phyloP scores from a whole-genome alignment of 495 filamentous ascomycete species.

The Jackrogersella minutella region DNA sequence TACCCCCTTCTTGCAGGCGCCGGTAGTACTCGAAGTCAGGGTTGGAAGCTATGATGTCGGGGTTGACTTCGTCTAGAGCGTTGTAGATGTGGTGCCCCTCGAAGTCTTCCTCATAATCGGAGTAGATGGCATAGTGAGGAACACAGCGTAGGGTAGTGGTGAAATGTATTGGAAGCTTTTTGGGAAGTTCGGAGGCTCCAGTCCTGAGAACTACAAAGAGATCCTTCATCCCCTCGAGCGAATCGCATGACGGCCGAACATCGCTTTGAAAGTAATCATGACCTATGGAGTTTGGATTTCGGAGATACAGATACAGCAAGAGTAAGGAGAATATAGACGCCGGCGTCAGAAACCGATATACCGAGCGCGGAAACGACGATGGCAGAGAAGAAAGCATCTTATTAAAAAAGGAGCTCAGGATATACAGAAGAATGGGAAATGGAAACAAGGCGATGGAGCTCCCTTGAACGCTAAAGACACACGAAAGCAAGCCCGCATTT shows the following conservation, averaged over 20 bases:
- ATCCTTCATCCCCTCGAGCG: conserved; percentile 43
- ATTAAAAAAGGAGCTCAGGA: not conserved
- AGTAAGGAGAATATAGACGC: conserved; percentile 25
- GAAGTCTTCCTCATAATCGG: conserved; percentile 56
- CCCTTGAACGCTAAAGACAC: conserved; percentile 9
- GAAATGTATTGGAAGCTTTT: conserved; percentile 59
- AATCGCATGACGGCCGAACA: conserved; percentile 20
- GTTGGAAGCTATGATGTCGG: conserved; percentile 41
- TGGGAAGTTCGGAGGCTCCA: conserved; percentile 57
- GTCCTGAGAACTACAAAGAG: conserved; percentile 56
- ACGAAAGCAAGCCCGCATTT: conserved; percentile 9
- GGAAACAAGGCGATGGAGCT: conserved; percentile 10
- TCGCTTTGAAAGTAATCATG: not conserved
- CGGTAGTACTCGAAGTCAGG: conserved; percentile 49
- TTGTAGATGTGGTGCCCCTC: conserved; percentile 53
- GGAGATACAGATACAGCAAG: conserved; percentile 27
- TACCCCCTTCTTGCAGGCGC: conserved; percentile 38
- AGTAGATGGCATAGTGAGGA: conserved; percentile 58
- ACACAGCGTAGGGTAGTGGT: conserved; percentile 55
- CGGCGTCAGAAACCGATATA: conserved; percentile 22
- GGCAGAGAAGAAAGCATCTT: conserved; percentile 31
- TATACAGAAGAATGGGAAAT: not conserved
- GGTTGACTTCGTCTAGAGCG: conserved; percentile 44
- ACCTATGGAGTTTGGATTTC: conserved; percentile 4
- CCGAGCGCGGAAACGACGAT: conserved; percentile 23